Evolutionary conservation across 306 rosid genomes (phyloP), one percentile per base, ranked within the genome.

Genomic region (Lotus japonicus): DNA sequence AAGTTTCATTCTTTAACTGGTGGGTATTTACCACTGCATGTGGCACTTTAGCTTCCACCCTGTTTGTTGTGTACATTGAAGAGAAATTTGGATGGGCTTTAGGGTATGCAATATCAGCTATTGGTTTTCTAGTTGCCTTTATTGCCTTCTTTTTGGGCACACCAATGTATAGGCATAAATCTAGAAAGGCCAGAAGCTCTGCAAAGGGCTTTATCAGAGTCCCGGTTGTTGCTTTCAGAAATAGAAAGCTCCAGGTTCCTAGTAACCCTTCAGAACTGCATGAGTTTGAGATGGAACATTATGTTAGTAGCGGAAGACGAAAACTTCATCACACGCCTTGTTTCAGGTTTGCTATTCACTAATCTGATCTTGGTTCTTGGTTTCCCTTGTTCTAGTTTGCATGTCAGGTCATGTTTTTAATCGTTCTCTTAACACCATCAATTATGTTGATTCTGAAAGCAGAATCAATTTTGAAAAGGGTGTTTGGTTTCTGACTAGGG

Each of bases 1-100:
- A 90, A 66, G 95, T 74, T 5, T 90, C 96, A 3, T 90, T 80
- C 80, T 90, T 90, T 85, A 90, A 87, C 72, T 90, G 95, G 95
- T 90, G 96, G 95, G 74, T 78, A 69, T 90, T 85, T 76, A 84
- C 81, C 79, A 66, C 87, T 42, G 84, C 84, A 73, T 65, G 82
- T 19, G 96, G 95, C 1, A 87, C 84, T 49, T 59, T 90, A 6
- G 10, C 69, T 6, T 94, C 95, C 51, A 84, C 91, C 1, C 39
- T 81, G 11, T 75, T 88, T 21, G 79, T 90, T 35, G 91, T 87
- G 56, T 90, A 90, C 77, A 79, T 90, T 53, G 86, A 90, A 77
- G 96, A 90, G 73, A 90, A 82, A 52, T 59, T 78, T 67, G 94
- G 96, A 5, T 87, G 96, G 96, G 95, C 83, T 13, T 77, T 84